Percentiles rank a stretch among this genome's conserved stretches.
Evolutionary conservation across 139 green algal genomes (phyloP).

Genomic region (Micractinium conductrix): DNA sequence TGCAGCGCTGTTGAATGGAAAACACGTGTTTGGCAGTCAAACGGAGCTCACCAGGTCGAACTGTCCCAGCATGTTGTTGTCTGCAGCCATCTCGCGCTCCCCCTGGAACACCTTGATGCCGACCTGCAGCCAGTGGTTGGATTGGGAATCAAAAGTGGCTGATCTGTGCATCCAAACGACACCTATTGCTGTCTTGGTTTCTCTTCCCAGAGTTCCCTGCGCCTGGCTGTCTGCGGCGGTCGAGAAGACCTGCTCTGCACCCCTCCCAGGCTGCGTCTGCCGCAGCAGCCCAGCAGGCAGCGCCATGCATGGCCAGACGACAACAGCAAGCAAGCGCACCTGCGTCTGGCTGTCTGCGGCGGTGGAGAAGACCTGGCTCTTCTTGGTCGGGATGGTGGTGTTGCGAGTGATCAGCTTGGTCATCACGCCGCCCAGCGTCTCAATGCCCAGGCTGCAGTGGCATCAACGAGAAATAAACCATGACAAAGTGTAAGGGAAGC

Average conservation of each 20-base stretch:
- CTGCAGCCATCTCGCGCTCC: constrained; percentile 98
- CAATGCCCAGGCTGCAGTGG: constrained; percentile 96
- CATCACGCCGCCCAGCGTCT: constrained; percentile 99
- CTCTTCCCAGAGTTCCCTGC: constrained; percentile 69
- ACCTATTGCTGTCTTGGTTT: too few species aligned
- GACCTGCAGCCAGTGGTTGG: constrained; percentile 70
- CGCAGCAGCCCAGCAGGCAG: too few species aligned
- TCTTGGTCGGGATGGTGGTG: constrained; percentile 99
- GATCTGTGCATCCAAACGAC: too few species aligned
- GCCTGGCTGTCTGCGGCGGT: constrained; percentile 97
- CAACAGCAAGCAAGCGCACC: too few species aligned
- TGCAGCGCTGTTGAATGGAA: neutral
- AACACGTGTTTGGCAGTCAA: too few species aligned
- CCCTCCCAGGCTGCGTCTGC: neutral
- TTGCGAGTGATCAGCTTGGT: constrained; percentile 99
- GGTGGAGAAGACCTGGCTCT: constrained; percentile 95
- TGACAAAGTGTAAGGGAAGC: too few species aligned
- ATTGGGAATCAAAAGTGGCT: too few species aligned
- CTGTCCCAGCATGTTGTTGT: constrained; percentile 99
- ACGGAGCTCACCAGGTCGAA: constrained; percentile 84
- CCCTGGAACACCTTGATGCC: constrained; percentile 99
- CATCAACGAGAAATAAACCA: too few species aligned
- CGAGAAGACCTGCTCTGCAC: constrained; percentile 85
- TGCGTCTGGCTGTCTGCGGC: constrained; percentile 97
- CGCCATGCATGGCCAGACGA: too few species aligned